Conservation (phyloP, 257 asterid species). For the Misopates orontium region DNA sequence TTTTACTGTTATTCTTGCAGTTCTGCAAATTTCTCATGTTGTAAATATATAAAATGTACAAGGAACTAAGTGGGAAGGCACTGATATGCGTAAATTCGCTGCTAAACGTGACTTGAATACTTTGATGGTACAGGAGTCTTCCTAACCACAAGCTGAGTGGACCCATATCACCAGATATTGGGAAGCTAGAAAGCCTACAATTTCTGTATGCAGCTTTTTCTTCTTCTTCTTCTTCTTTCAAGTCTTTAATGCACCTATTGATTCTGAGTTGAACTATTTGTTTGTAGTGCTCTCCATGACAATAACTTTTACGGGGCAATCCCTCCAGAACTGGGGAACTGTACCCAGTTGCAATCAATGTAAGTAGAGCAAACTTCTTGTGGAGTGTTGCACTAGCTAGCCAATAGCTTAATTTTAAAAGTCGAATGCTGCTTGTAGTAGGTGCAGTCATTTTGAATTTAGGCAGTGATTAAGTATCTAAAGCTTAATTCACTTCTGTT, state of each 20-base stretch:
- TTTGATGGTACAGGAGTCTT: constrained; percentile 71
- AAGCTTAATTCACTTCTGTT: not conserved
- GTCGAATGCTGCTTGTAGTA: constrained; percentile 6
- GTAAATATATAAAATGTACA: no score
- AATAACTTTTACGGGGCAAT: constrained; percentile 84
- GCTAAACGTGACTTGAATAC: constrained; percentile 22
- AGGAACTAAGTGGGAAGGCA: no score
- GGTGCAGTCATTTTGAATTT: not conserved
- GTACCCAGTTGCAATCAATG: constrained; percentile 80
- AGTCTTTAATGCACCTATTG: constrained; percentile 16
- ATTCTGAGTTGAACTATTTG: constrained; percentile 34
- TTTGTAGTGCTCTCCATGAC: constrained; percentile 79
- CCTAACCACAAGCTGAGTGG: constrained; percentile 91
- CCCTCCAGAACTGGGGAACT: constrained; percentile 89
- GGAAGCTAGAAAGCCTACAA: constrained; percentile 80
- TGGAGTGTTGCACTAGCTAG: constrained; percentile 19
- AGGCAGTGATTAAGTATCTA: constrained; percentile 10
- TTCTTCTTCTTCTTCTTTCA: constrained; percentile 24
- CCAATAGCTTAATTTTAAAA: constrained; percentile 15
- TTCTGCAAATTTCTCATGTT: no score
- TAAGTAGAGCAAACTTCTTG: constrained; percentile 47
- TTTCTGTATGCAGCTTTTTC: constrained; percentile 63
- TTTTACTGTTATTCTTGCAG: no score
- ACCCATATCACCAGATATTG: constrained; percentile 75
- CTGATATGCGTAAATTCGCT: not conserved